Evolutionary conservation across 2,329 filamentous ascomycete species (phyloP).

Genomic region (Talaromyces islandicus): DNA sequence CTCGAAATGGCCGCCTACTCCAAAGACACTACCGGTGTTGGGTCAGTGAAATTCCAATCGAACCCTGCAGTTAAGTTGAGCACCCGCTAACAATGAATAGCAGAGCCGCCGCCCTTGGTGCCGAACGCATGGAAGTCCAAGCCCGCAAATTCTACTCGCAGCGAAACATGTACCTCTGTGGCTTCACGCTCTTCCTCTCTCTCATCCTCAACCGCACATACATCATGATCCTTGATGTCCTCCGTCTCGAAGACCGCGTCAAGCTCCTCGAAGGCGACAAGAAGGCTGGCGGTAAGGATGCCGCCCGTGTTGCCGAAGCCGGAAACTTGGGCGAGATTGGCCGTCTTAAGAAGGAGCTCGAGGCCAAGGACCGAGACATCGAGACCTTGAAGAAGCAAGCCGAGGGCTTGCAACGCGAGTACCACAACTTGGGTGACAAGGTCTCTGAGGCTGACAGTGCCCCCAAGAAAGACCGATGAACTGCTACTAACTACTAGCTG

Average conservation of each 20-base stretch:
- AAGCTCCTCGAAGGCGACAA: constrained; percentile 70
- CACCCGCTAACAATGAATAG: constrained; percentile 9
- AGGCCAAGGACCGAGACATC: constrained; percentile 28
- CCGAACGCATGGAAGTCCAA: constrained; percentile 96
- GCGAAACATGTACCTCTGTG: constrained; percentile 99
- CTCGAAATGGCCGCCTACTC: constrained; percentile 70
- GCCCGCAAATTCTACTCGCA: constrained; percentile 99
- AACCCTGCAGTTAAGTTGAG: background rate
- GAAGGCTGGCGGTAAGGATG: constrained; percentile 57
- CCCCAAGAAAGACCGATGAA: constrained; percentile 53
- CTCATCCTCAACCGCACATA: constrained; percentile 98
- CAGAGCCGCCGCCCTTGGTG: constrained; percentile 63
- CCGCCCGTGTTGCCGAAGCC: constrained; percentile 64
- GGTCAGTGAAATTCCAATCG: constrained; percentile 37
- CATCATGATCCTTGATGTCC: constrained; percentile 88
- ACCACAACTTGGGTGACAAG: constrained; percentile 78
- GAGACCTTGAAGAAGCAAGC: constrained; percentile 83
- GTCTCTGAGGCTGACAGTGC: constrained; percentile 50
- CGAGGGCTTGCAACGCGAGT: constrained; percentile 75
- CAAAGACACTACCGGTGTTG: constrained; percentile 50
- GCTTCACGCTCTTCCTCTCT: constrained; percentile 97
- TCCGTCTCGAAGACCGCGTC: constrained; percentile 87
- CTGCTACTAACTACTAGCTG: background rate
- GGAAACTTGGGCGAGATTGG: constrained; percentile 68
- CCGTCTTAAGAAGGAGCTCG: constrained; percentile 63